Evolutionary conservation across 345 rosid genomes (phyloP), one percentile per base, ranked within the genome.

Genomic region (Fremontodendron californicum): DNA sequence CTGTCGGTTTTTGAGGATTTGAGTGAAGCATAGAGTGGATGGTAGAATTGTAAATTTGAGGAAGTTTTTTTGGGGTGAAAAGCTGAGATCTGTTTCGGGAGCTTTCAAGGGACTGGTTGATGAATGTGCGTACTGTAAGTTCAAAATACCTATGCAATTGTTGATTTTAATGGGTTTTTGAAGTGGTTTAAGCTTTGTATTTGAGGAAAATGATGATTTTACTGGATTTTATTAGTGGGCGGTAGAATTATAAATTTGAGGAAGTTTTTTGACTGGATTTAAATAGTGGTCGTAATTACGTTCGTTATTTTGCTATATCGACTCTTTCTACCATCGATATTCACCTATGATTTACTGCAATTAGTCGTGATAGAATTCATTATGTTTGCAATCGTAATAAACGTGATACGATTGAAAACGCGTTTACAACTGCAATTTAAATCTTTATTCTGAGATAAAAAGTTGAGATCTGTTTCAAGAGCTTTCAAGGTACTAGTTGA

Each of bases 51-150:
- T 62, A 51, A 76, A 65, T 82, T 68, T 80, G 75, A 40, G 72
- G 27, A 40, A 31, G 13, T 12, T 75, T 42, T 55, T 21, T 33
- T 58, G 46, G 57, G 64, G n/a, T 72, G 3, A 68, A 71, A 39
- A 75, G 75, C 75, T 61, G 78, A 80, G 85, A 86, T 88, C 86
- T 84, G 68, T 29, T 71, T 68, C 54, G 54, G 68, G 64, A 18
- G 60, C 7, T 46, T 73, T 64, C 49, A 65, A 48, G 46, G 33
- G 46, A 35, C 12, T 74, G 74, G 46, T 77, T 65, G 71, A 31
- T 77, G 71, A 79, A 78, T 83, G 84, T 54, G 60, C 78, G 63
- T 75, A 6, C 18, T 39, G 3, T 71, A 23, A 54, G 77, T 63
- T 63, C 45, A 63, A 9, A 46, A 49, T 29, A 61, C 37, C 73